These are phyloP conservation scores for Myochromella boudieri DNA, from an alignment of 768 basidiomycete genomes.

Conservation along the genomic window DNA sequence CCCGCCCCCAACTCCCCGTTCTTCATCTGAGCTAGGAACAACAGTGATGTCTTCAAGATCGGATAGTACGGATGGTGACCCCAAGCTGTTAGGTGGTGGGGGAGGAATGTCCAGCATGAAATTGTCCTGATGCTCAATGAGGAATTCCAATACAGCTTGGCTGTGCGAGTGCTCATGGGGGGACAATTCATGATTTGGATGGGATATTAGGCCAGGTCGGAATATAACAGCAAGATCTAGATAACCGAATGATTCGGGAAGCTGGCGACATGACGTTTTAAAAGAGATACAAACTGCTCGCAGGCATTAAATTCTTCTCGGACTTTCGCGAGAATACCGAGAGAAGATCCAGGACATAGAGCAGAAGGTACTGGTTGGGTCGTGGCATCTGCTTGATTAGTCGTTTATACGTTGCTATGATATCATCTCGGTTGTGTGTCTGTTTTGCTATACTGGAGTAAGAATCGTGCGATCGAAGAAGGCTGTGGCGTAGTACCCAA, in stretches of 20 bases:
- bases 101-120: constrained; percentile 89
- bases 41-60: constrained; percentile 49
- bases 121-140: constrained; percentile 95
- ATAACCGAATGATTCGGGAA: not conserved
- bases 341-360: constrained; percentile 94
- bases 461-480: constrained; percentile 1
- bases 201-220: constrained; percentile 90
- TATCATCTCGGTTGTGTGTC: constrained; percentile 67
- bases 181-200: constrained; percentile 82
- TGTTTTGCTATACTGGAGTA: constrained; percentile 51
- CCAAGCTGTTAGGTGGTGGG: constrained; percentile 40
- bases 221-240: constrained; percentile 96
- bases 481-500: constrained; percentile 48
- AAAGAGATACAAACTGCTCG: constrained; percentile 67
- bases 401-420: constrained; percentile 77
- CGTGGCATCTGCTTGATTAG: constrained; percentile 85
- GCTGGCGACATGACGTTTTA: not conserved
- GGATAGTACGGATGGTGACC: constrained; percentile 16
- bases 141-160: constrained; percentile 89
- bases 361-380: constrained; percentile 91
- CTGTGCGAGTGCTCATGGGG: constrained; percentile 85
- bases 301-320: constrained; percentile 94
- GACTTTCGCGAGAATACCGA: constrained; percentile 92
- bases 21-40: constrained; percentile 48
- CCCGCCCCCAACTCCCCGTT: constrained; percentile 42